Percentiles rank a stretch among this genome's conserved stretches.
Conservation (phyloP, 768 basidiomycete genomes). For the Boletus pseudopeckii region DNA sequence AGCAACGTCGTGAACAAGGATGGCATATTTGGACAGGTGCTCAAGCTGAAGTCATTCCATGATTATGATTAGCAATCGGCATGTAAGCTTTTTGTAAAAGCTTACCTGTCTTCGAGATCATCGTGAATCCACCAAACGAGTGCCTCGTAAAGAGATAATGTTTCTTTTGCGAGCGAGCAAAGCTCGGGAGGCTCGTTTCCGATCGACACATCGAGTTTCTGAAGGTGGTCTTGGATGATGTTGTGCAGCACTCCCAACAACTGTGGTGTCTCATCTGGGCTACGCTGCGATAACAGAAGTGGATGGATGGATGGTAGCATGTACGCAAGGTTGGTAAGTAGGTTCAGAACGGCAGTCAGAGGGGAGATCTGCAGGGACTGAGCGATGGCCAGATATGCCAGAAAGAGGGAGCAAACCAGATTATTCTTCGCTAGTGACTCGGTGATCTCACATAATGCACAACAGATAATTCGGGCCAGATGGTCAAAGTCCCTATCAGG, state of each 20-base stretch:
- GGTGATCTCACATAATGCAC: constrained; percentile 40
- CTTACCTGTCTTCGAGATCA: constrained; percentile 38
- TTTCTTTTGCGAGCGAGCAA: constrained; percentile 38
- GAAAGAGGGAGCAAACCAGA: constrained; percentile 36
- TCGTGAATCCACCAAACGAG: constrained; percentile 48
- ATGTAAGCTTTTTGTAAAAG: neutral
- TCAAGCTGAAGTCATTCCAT: constrained; percentile 31
- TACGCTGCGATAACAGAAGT: constrained; percentile 32
- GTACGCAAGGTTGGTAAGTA: constrained; percentile 46
- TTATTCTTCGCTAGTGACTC: constrained; percentile 34
- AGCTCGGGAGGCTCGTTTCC: constrained; percentile 24
- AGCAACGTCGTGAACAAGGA: constrained; percentile 48
- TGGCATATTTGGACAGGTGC: constrained; percentile 36
- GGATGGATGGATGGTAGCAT: constrained; percentile 47
- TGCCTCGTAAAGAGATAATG: constrained; percentile 49
- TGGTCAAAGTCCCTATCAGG: constrained; percentile 18
- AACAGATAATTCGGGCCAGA: constrained; percentile 29
- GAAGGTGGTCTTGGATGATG: constrained; percentile 40
- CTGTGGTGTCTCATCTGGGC: constrained; percentile 25
- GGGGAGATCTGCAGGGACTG: constrained; percentile 38
- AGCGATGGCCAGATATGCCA: constrained; percentile 1
- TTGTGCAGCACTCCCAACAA: constrained; percentile 41
- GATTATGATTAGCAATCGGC: neutral
- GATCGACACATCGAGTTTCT: constrained; percentile 32
- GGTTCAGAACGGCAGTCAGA: constrained; percentile 50